Evolutionary conservation across 169 alveolate species (phyloP), one percentile per base, ranked within the genome.

Genomic region (Plasmodium inui): DNA sequence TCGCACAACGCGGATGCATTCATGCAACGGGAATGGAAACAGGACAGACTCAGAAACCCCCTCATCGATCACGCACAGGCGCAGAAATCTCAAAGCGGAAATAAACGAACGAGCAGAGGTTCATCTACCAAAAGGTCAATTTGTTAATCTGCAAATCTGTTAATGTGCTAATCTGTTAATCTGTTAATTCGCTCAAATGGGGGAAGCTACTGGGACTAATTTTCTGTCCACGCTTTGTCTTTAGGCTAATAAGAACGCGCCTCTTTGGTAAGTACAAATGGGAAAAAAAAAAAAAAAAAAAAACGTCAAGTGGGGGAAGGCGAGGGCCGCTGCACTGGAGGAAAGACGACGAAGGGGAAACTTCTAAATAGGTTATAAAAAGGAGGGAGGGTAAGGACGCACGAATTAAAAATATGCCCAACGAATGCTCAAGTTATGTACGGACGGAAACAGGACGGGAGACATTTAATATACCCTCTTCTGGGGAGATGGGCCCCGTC

Each of bases 261-360:
- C 76, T 28, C 37, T 67, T 67, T 67, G 37, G 37, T 67, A 67
- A 67, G 76, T 67, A 67, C 30, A 67, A 67, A 67, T 67, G 76
- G 37, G 39, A 67, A 67, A 67, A 67, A 67, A 67, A 67, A 67
- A 67, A 26, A 19, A 67, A 67, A 67, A 67, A 67, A 67, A 26
- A 67, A 67, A 67, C 37, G 32, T 26, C n/a, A 67, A 67, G 17
- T 67, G 10, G 8, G 76, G 39, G 76, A 67, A 28, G 76, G 76
- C 14, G 76, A 22, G 76, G 76, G 34, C n/a, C 19, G 32, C 37
- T 19, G 19, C 74, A 19, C 30, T 19, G 76, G 12, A 19, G 41
- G 76, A 67, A 67, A 67, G 76, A 67, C 30, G 9, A 28, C 17
- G 37, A 67, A 67, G 10, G 17, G 76, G 37, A 8, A 67, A 67